Percentiles rank a stretch among this genome's conserved stretches.
Evolutionary conservation across 75 land plant species (phyloP).

Genomic region (Picea sitchensis): DNA sequence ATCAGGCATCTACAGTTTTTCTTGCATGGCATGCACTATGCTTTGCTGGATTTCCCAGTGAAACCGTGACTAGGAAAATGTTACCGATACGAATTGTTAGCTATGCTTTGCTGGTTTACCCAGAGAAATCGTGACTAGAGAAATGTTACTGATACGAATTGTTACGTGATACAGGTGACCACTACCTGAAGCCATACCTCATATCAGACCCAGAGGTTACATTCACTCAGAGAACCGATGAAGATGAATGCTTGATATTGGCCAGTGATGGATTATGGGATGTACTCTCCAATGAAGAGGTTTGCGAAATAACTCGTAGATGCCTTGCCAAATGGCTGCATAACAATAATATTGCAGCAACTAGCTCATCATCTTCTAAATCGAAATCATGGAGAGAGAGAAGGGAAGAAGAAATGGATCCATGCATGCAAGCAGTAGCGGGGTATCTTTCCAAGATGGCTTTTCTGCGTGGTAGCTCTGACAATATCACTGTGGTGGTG

Average conservation of each 20-base stretch:
- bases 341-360: background rate
- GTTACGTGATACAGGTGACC: conserved; percentile 9
- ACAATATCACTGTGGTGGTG: conserved; percentile 66
- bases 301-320: conserved; percentile 12
- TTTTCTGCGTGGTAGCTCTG: conserved; percentile 34
- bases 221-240: conserved; percentile 10
- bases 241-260: conserved; percentile 23
- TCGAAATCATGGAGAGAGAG: no score
- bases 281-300: conserved; percentile 19
- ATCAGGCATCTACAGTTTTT: no score
- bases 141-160: no score
- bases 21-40: no score
- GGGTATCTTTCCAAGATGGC: conserved; percentile 46
- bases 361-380: no score
- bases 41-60: no score
- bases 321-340: conserved; percentile 8
- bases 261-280: conserved; percentile 41
- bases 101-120: no score
- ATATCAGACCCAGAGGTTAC: conserved; percentile 27
- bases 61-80: no score
- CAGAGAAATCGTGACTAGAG: no score
- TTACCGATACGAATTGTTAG: no score
- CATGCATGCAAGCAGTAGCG: conserved; percentile 30
- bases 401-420: background rate
- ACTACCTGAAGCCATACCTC: conserved; percentile 15